A percentile compares a stretch with the other conserved stretches of the same genome.
Evolutionary conservation across 1,284 basidiomycete species (phyloP).

Genomic region (Tilletia indica): DNA sequence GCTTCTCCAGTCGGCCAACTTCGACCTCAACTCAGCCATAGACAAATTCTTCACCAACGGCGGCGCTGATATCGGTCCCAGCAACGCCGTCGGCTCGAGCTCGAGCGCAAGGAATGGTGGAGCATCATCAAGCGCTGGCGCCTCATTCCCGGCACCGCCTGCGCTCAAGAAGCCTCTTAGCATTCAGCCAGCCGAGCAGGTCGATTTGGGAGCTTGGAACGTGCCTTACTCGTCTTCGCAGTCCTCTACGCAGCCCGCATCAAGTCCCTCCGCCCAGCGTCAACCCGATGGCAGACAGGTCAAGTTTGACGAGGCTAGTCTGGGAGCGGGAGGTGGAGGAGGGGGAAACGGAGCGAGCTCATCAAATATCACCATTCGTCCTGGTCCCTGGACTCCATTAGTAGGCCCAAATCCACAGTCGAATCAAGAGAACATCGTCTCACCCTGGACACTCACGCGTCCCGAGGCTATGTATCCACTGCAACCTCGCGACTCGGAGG

Average conservation of each 20-base stretch:
- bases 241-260: neutral
- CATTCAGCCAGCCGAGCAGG: neutral
- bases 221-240: neutral
- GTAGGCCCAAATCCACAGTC: no score
- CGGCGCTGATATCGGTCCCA: neutral
- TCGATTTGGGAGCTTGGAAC: no score
- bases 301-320: no score
- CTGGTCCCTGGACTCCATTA: no score
- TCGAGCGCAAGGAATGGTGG: neutral
- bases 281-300: no score
- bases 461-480: neutral
- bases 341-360: no score
- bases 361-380: no score
- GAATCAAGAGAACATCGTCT: no score
- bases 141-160: neutral
- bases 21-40: conserved; percentile 1
- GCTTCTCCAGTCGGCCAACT: conserved; percentile 1
- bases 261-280: neutral
- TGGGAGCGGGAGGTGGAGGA: no score
- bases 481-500: conserved; percentile 3
- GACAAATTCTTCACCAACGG: neutral
- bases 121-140: neutral
- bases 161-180: conserved; percentile 5
- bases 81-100: neutral
- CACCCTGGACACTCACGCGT: no score